Evolutionary conservation across 106 monocot species (phyloP), one percentile per base, ranked within the genome.

Genomic region (Platanthera guangdongensis): DNA sequence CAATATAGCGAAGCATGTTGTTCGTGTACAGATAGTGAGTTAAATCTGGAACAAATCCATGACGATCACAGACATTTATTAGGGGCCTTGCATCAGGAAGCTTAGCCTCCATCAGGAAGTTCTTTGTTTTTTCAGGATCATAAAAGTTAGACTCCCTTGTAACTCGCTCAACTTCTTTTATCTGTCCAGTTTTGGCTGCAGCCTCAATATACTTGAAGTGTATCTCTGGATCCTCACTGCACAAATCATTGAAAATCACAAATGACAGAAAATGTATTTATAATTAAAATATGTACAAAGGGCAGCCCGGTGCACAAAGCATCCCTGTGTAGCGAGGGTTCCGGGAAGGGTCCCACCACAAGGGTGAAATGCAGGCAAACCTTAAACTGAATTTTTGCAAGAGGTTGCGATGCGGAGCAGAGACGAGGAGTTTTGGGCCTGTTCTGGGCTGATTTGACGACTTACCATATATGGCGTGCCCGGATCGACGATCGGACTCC

Each of bases 1-100:
- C 97, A 76, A 97, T 97, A 80, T 97, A 97, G 7, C 97, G 89
- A 79, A 97, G 97, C 97, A 97, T 97, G 82, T 94, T 97, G 77
- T 76, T 97, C 2, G 94, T 82, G 79, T 94, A 97, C 80, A 97
- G 72, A 57, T 97, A 97, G 86, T 97, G 97, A 48, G 97, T 97
- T 74, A 97, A 83, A 82, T 97, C 94, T 46, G 97, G 91, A 79
- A 97, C 91, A 79, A 91, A 97, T 73, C 91, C 91, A 90, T 94
- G 94, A 15, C 97, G 97, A 76, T 99, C 97, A 76, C 97, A 99
- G 32, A 99, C 97, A 85, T 99, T 99, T 32, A 99, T 99, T 13
- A 99, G 71, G 39, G 97, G 97, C 19, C 97, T 84, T 71, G 97
- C 97, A 88, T 97, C 97, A 28, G 97, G 97, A 78, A 97, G 89